Conservation (phyloP, 73 alveolate species). For the Tetrahymena thermophila region DNA sequence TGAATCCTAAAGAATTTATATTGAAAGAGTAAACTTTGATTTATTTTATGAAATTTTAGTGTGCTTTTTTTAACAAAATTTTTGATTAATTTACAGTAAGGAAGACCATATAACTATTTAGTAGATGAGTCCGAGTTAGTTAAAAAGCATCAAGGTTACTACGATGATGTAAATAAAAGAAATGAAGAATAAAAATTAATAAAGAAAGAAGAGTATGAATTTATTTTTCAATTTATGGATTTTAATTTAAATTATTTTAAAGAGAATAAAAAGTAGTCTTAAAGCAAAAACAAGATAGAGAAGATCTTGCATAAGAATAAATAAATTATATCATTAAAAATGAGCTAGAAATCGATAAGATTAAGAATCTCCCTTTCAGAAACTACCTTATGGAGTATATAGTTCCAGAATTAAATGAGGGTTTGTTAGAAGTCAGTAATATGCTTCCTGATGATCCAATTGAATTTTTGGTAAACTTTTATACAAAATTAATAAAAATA, state of each 20-base stretch:
- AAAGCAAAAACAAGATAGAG: slow-evolving; percentile 65
- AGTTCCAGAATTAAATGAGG: slow-evolving; percentile 68
- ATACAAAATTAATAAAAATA: neutral
- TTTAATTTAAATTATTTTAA: neutral
- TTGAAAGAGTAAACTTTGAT: slow-evolving; percentile 35
- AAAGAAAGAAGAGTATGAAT: slow-evolving; percentile 14
- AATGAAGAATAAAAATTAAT: slow-evolving; percentile 8
- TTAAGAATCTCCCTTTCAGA: slow-evolving; percentile 49
- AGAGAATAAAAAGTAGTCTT: slow-evolving; percentile 66
- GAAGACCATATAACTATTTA: slow-evolving; percentile 32
- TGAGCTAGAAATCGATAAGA: slow-evolving; percentile 30
- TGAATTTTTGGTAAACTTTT: slow-evolving; percentile 34
- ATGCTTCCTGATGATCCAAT: slow-evolving; percentile 74
- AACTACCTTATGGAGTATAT: slow-evolving; percentile 66
- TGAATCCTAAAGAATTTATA: slow-evolving; percentile 52
- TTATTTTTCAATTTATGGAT: neutral
- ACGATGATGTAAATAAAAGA: neutral
- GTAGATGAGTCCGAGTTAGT: slow-evolving; percentile 1
- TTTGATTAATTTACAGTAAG: slow-evolving; percentile 8
- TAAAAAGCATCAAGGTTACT: neutral
- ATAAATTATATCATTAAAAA: slow-evolving; percentile 3
- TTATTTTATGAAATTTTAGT: neutral
- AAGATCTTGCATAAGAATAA: slow-evolving; percentile 10
- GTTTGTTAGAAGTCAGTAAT: slow-evolving; percentile 65
- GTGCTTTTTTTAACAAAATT: neutral